phyloP scores from a whole-genome alignment of 257 asterid genomes.

The Salvia splendens region DNA sequence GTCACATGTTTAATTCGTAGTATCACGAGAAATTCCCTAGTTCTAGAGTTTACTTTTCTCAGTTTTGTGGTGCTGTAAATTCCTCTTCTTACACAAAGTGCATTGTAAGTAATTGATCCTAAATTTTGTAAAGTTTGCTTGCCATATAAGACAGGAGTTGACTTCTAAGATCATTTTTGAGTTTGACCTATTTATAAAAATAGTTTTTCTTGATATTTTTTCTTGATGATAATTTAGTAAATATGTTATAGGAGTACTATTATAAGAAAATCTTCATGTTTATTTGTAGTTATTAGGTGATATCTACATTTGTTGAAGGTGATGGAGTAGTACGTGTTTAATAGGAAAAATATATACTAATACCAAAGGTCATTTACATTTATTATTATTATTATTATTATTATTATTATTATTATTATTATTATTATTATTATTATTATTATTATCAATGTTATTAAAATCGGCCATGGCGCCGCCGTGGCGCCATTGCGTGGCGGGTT shows the following conservation, averaged over 20 bases:
- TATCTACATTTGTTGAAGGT: slow-evolving; percentile 11
- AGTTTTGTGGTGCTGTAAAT: background rate
- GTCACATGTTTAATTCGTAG: slow-evolving; percentile 37
- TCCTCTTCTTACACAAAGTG: background rate
- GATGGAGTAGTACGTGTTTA: background rate
- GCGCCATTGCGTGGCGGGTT: too few relatives aligned
- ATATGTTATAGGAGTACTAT: background rate
- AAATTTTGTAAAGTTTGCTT: slow-evolving; percentile 12
- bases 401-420: too few relatives aligned
- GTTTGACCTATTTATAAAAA: slow-evolving; percentile 1
- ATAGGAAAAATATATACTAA: slow-evolving; percentile 7
- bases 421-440: too few relatives aligned
- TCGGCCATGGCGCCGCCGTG: too few relatives aligned
- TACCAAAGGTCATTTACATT: background rate
- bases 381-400: too few relatives aligned
- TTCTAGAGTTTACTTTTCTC: background rate
- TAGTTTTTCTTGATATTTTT: background rate
- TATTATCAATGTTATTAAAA: too few relatives aligned
- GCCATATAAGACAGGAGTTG: background rate
- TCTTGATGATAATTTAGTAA: background rate
- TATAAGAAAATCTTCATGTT: background rate
- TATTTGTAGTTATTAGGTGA: background rate
- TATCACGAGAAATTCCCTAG: slow-evolving; percentile 26
- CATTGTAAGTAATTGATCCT: background rate
- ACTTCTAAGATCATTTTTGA: background rate